phyloP scores from a whole-genome alignment of 257 asterid genomes.

The Solanum tarapatanum region DNA sequence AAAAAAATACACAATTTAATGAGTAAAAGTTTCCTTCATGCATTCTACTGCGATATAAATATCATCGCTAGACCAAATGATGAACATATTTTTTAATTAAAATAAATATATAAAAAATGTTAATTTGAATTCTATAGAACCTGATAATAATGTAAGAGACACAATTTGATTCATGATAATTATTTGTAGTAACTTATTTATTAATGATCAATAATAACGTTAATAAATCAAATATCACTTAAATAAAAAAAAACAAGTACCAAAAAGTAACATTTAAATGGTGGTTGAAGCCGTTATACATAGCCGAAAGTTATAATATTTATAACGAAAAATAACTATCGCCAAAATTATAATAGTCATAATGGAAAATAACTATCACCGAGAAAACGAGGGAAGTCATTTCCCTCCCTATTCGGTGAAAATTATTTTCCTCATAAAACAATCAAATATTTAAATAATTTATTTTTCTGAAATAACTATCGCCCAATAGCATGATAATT shows the following conservation, averaged over 20 bases:
- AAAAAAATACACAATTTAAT: neutral
- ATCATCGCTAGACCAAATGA: neutral
- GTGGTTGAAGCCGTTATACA: neutral
- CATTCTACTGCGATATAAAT: neutral
- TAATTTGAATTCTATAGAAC: neutral
- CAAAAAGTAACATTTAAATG: neutral
- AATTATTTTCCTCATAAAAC: neutral
- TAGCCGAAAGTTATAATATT: fast-evolving
- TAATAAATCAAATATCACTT: neutral
- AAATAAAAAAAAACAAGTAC: neutral
- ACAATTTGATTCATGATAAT: neutral
- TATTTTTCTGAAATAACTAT: no score
- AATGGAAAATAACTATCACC: neutral
- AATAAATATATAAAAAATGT: neutral
- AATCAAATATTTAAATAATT: neutral
- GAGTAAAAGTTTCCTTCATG: neutral
- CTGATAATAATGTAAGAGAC: neutral
- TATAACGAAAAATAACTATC: neutral
- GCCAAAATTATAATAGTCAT: neutral
- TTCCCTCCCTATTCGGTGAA: neutral
- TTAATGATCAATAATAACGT: neutral
- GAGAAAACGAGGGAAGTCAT: neutral
- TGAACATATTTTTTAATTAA: neutral
- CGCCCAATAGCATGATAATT: neutral
- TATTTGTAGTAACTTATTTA: neutral